Evolutionary conservation across 345 rosid species (phyloP).

Genomic region (Populus deltoides): DNA sequence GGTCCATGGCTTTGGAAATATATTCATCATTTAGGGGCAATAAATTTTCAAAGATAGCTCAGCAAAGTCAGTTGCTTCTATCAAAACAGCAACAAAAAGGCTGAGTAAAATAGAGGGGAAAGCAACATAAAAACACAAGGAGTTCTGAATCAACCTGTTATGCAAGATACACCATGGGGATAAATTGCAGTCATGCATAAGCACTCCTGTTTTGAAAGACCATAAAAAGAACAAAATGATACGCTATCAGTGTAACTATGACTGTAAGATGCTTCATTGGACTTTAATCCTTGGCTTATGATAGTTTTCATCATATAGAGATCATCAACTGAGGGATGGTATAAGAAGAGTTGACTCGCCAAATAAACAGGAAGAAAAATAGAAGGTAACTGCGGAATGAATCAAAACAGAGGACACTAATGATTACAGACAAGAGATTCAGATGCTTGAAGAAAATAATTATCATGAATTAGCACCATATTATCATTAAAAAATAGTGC

Average conservation of each 20-base stretch:
- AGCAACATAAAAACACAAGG: neutral
- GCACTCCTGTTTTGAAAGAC: neutral
- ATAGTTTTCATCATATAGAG: conserved; percentile 35
- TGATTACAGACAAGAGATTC: too few species aligned
- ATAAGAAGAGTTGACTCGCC: neutral
- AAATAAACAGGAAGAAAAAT: neutral
- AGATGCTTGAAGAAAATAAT: neutral
- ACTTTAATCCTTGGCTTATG: conserved; percentile 25
- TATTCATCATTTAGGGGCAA: conserved; percentile 29
- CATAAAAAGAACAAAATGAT: neutral
- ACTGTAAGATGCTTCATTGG: conserved; percentile 39
- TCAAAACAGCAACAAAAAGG: neutral
- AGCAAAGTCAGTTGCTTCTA: neutral
- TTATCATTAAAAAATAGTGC: neutral
- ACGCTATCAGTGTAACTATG: conserved; percentile 46
- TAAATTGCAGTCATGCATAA: neutral
- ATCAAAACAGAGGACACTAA: neutral
- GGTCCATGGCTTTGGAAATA: conserved; percentile 33
- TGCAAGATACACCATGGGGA: neutral
- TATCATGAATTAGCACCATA: neutral
- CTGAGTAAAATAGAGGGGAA: neutral
- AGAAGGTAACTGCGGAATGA: neutral
- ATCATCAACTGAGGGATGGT: neutral
- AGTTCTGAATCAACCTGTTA: neutral
- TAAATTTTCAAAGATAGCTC: neutral